Base-by-base conservation (phyloP, 306 rosid species). In the Cicer pinnatifidum region DNA sequence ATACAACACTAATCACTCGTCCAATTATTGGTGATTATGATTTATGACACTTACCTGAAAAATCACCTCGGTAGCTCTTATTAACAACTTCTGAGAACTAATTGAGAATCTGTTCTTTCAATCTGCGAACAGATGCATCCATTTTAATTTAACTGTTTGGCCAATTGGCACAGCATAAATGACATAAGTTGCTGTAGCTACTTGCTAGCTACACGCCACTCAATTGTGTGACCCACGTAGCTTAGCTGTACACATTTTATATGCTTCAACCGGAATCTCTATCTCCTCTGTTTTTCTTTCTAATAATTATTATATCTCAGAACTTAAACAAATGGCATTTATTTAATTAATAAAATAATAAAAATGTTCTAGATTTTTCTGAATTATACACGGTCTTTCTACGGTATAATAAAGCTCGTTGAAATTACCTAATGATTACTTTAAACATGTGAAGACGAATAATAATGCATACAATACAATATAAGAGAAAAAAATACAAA, bases 221-320 rank as follows among this genome's bases (percentile, higher is more conserved):
- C 20, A 19, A 69, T 56, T 50, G 23, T 50, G 23, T 72, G 74
- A 54, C 66, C 71, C 69, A 67, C 71, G 8, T 64, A 53, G 48
- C 77, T 62, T 39, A 78, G 73, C 8, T 78, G 70, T 77, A 67
- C 51, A 37, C 1, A 35, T 78, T 39, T 37, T 48, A 53, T 44
- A 72, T 72, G 69, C 67, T 65, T 65, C 69, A 56, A 46, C 7
- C 38, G 20, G 74, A 72, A 72, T 66, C 69, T 17, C 78, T 78
- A 45, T 57, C 54, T 47, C 57, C 63, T 39, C 47, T 59, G n/a
- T 69, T 53, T 69, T 58, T 72, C n/a, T 35, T 65, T 69, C 39
- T 69, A 17, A 53, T 76, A 38, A 67, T 78, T 20, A 67, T 78
- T 73, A 38, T 67, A n/a, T 51, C 41, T 9, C 69, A 61, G 71